Conservation (phyloP, 495 filamentous ascomycete genomes). For the Jackrogersella multiformis region DNA sequence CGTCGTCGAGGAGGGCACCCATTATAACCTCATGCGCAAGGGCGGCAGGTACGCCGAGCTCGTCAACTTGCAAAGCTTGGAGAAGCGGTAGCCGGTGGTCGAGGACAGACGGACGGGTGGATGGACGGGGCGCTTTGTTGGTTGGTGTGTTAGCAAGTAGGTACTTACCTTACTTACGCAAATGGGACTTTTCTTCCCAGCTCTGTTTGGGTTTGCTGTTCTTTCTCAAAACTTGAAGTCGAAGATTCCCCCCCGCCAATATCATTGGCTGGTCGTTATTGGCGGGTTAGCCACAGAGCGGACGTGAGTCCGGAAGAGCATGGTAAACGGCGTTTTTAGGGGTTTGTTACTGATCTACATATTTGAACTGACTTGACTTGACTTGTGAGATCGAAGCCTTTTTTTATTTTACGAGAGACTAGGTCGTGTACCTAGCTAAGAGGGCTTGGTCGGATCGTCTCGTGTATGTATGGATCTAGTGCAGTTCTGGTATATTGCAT, state of each 20-base stretch:
- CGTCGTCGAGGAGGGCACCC: constrained; percentile 78
- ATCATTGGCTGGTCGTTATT: too few relatives aligned
- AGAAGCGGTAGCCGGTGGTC: constrained; percentile 55
- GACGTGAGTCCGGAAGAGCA: background rate
- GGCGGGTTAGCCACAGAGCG: too few relatives aligned
- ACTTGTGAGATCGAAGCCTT: background rate
- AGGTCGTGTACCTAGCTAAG: constrained; percentile 4
- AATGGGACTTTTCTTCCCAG: too few relatives aligned
- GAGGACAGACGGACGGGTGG: too few relatives aligned
- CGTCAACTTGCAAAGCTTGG: constrained; percentile 80
- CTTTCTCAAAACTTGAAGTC: too few relatives aligned
- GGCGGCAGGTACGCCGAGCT: constrained; percentile 79
- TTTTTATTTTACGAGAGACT: background rate
- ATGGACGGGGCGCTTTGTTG: too few relatives aligned
- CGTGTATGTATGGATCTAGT: background rate
- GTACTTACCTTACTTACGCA: background rate
- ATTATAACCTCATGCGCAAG: constrained; percentile 70
- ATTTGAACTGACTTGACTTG: background rate
- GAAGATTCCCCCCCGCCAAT: too few relatives aligned
- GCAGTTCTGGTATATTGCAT: too few relatives aligned
- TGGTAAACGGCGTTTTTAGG: background rate
- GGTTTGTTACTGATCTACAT: background rate
- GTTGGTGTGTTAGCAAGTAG: too few relatives aligned
- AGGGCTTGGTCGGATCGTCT: background rate
- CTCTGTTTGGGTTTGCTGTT: background rate